Evolutionary conservation across 257 asterid genomes (phyloP), one percentile per base, ranked within the genome.

Genomic region (Solanum boliviense): DNA sequence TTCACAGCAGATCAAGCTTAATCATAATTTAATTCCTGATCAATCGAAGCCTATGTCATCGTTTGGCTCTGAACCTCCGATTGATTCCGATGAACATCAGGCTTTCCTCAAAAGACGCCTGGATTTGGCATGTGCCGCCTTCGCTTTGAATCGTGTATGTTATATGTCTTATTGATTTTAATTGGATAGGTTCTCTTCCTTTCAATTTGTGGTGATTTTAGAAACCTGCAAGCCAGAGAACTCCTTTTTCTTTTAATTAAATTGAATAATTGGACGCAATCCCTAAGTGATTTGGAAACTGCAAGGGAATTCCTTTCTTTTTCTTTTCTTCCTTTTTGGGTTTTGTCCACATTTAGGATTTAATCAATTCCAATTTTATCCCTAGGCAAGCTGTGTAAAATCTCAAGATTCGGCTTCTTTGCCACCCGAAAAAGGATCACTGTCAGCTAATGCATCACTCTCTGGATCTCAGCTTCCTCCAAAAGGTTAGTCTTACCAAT

Each of bases 101-200:
- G 94, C 95, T 39, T 83, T 89, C 85, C 95, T 96, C 29, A 94
- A 93, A 93, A 94, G 93, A 89, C 95, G 92, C 74, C 98, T 96
- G 34, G 97, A 96, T 89, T 85, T 94, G 91, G 99, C 98, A n/a
- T 96, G 99, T 89, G 98, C 98, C 65, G 99, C 98, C 92, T 93
- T 95, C 76, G 98, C 99, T 86, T 91, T 94, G 93, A 89, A 96
- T 62, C 87, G 98, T 93, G 99, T 96, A 91, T 23, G 78, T 15
- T 84, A 46, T 52, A 52, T 83, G 58, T 29, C 20, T 21, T 83
- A 21, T 15, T 34, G 3, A 16, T 65, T 65, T 84, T 35, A 23
- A 36, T 38, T 36, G 3, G 18, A 75, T 23, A 38, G 41, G 31
- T 75, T 71, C 39, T 2, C 36, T 29, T 70, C 23, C 38, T 29